phyloP scores from a whole-genome alignment of 495 filamentous ascomycete genomes.

The Penicillium malachiteum region DNA sequence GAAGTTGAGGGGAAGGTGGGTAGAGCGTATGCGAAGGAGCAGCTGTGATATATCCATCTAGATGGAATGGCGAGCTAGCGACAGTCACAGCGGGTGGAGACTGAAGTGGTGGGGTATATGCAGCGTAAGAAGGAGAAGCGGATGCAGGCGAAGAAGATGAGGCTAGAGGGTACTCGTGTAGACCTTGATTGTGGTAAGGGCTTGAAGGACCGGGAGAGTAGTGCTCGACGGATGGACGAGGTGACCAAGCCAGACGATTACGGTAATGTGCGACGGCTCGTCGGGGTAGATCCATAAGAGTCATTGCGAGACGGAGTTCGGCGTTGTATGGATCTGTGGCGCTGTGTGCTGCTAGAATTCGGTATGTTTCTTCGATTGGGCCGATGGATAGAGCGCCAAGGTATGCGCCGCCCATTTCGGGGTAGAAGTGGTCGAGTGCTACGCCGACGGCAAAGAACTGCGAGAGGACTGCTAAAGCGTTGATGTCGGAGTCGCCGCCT shows the following conservation, averaged over 20 bases:
- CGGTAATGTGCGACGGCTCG: slow-evolving; percentile 38
- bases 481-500: slow-evolving; percentile 40
- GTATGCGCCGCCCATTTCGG: slow-evolving; percentile 84
- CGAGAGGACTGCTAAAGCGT: slow-evolving; percentile 62
- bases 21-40: slow-evolving; percentile 34
- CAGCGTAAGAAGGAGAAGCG: slow-evolving; percentile 37
- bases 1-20: slow-evolving; percentile 37
- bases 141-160: slow-evolving; percentile 41
- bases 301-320: slow-evolving; percentile 33
- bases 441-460: slow-evolving; percentile 89
- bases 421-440: slow-evolving; percentile 84
- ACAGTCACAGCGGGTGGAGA: slow-evolving; percentile 41
- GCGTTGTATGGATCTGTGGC: slow-evolving; percentile 36
- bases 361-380: slow-evolving; percentile 76
- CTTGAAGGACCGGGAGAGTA: slow-evolving; percentile 40
- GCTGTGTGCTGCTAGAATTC: slow-evolving; percentile 42
- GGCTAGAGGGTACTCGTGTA: slow-evolving; percentile 37
- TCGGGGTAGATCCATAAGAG: slow-evolving; percentile 42
- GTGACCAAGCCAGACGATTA: slow-evolving; percentile 37
- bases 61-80: slow-evolving; percentile 37
- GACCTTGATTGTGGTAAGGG: slow-evolving; percentile 33
- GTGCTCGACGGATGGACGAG: slow-evolving; percentile 39
- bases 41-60: slow-evolving; percentile 36
- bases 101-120: slow-evolving; percentile 44
- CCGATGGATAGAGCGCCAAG: slow-evolving; percentile 73